These are phyloP conservation scores for Hondaea fermentalgiana DNA, from an alignment of 108 stramenopile genomes.

Conservation along the genomic window DNA sequence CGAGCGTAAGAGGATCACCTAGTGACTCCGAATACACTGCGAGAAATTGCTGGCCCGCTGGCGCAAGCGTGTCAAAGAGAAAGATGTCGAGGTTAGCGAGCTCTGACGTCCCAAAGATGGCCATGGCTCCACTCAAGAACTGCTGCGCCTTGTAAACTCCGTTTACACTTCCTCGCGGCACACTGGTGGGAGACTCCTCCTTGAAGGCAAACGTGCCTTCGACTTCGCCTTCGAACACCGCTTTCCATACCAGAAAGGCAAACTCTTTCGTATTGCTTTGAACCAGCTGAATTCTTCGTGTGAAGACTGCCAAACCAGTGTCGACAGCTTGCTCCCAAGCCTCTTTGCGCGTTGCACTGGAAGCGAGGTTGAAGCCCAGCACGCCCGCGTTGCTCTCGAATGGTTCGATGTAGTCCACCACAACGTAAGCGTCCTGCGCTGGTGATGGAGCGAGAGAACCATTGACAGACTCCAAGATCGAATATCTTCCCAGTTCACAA, in stretches of 20 bases:
- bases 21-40: background rate
- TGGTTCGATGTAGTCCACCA: background rate
- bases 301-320: background rate
- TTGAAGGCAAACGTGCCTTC: background rate
- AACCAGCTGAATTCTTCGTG: background rate
- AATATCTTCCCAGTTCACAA: background rate
- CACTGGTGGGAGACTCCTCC: background rate
- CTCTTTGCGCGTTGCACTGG: background rate
- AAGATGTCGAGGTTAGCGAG: background rate
- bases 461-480: background rate
- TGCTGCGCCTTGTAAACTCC: background rate
- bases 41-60: background rate
- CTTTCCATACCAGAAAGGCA: background rate
- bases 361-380: background rate
- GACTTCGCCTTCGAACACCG: background rate
- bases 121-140: background rate
- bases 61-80: background rate
- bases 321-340: background rate
- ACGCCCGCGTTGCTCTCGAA: background rate
- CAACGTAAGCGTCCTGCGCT: background rate
- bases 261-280: background rate
- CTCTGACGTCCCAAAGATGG: background rate
- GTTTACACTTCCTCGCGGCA: background rate
- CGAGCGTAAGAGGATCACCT: background rate
- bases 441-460: background rate